Percentiles rank a stretch among this genome's conserved stretches.
phyloP scores from a whole-genome alignment of 2,329 filamentous ascomycete species.

The Fusarium sp. region DNA sequence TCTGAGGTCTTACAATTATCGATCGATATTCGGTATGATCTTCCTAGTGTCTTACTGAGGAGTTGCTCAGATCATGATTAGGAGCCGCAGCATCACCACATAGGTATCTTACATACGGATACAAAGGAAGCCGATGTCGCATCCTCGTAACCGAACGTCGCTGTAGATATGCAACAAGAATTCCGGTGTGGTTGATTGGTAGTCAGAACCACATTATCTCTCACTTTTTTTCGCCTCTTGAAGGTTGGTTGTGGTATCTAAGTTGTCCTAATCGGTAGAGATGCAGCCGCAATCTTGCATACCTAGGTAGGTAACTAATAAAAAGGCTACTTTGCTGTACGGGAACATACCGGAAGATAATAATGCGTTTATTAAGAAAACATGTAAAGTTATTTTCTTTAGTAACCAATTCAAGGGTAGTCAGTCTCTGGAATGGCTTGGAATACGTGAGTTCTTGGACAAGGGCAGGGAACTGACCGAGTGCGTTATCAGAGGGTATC shows the following conservation, averaged over 20 bases:
- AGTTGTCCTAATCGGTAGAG: constrained; percentile 29
- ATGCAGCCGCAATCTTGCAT: constrained; percentile 33
- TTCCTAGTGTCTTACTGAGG: neutral
- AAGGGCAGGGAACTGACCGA: neutral
- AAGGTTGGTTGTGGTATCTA: constrained; percentile 21
- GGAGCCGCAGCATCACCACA: constrained; percentile 3
- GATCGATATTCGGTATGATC: neutral
- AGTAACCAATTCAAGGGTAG: neutral
- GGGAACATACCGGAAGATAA: constrained; percentile 5
- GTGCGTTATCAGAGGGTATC: constrained; percentile 7
- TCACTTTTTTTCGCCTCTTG: constrained; percentile 5
- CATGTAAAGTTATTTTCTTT: neutral
- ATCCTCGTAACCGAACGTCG: constrained; percentile 25
- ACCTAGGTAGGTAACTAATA: neutral
- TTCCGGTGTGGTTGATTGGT: constrained; percentile 19
- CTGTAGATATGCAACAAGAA: constrained; percentile 24
- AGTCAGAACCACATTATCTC: constrained; percentile 33
- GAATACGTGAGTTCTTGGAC: neutral
- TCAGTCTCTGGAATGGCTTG: constrained; percentile 10
- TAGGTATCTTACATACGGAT: neutral
- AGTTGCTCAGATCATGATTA: constrained; percentile 21
- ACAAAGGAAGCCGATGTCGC: constrained; percentile 38
- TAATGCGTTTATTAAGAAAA: neutral
- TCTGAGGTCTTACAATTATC: neutral
- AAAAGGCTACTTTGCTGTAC: constrained; percentile 1